Evolutionary conservation across 345 rosid species (phyloP).

Genomic region (Citrus inodora): DNA sequence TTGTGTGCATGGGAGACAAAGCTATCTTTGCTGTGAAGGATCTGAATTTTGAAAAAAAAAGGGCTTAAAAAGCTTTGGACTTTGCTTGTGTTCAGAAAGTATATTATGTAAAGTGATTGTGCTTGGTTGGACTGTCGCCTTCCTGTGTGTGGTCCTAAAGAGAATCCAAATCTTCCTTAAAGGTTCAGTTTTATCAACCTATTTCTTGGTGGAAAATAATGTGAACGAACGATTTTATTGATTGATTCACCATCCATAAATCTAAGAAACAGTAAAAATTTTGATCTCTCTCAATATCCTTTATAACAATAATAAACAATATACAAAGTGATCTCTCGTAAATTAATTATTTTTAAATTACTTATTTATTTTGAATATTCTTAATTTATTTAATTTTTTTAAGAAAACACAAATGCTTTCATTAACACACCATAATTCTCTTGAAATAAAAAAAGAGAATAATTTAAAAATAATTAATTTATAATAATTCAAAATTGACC

Average conservation of each 20-base stretch:
- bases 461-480: no score
- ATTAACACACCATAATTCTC: no score
- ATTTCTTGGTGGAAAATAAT: neutral
- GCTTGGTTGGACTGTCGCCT: conserved; percentile 27
- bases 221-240: neutral
- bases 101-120: neutral
- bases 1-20: conserved; percentile 19
- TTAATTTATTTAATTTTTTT: no score
- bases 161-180: conserved; percentile 16
- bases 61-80: conserved; percentile 4
- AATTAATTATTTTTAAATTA: no score
- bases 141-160: conserved; percentile 13
- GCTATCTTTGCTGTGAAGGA: conserved; percentile 15
- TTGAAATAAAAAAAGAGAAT: no score
- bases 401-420: no score
- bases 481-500: no score
- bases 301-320: neutral
- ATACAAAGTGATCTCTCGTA: neutral
- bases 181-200: conserved; percentile 9
- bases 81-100: conserved; percentile 21
- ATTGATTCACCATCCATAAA: neutral
- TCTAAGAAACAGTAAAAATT: neutral
- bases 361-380: no score
- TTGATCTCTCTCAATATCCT: neutral
- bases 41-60: conserved; percentile 7